A percentile compares a stretch with the other conserved stretches of the same genome.
Conservation (phyloP, 345 rosid species). For the Eucalyptus pauciflora region DNA sequence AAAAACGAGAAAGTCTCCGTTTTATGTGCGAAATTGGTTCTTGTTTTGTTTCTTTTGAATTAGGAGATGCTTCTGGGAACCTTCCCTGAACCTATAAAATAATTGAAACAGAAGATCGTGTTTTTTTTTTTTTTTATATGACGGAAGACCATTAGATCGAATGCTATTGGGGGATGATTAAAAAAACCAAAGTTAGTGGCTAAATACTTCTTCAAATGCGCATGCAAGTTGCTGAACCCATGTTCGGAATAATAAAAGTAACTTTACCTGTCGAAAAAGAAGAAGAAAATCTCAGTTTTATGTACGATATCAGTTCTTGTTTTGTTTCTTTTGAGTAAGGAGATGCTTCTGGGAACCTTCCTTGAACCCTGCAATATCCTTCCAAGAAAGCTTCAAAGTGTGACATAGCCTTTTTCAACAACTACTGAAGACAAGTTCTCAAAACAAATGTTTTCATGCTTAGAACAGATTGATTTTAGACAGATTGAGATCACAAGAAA, state of each 20-base stretch:
- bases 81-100: too few species aligned
- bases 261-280: not conserved
- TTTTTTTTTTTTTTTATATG: rapidly evolving
- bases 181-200: too few species aligned
- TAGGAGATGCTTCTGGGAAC: too few species aligned
- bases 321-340: not conserved
- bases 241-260: too few species aligned
- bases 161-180: too few species aligned
- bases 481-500: not conserved
- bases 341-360: not conserved
- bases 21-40: not conserved
- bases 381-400: not conserved
- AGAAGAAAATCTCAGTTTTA: too few species aligned
- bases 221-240: too few species aligned
- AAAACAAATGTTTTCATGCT: not conserved
- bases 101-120: rapidly evolving
- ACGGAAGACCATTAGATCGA: too few species aligned
- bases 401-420: not conserved
- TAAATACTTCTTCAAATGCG: too few species aligned
- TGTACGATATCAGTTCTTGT: not conserved
- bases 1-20: not conserved
- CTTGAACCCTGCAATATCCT: not conserved
- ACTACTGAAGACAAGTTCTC: not conserved
- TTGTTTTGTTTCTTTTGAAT: too few species aligned
- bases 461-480: not conserved